Evolutionary conservation across 768 basidiomycete species (phyloP), one percentile per base, ranked within the genome.

Genomic region (Suillus occidentalis): DNA sequence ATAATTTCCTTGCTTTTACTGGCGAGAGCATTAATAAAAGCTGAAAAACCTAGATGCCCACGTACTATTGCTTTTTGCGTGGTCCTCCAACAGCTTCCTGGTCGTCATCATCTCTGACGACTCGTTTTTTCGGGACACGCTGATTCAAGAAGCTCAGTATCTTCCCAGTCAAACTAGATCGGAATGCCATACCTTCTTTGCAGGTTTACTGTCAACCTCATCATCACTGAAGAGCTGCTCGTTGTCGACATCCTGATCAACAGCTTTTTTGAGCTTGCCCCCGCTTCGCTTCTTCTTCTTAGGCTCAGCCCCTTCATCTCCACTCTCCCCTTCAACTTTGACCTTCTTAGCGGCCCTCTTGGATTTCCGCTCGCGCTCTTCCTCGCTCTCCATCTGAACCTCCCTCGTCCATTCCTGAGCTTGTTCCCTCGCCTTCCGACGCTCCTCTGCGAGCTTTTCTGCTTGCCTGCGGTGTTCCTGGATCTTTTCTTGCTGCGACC

Each of bases 281-380:
- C 84, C 78, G 59, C 88, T 82, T 75, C 88, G 91, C 76, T 89
- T 91, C 77, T 88, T 90, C 80, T 89, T 91, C 80, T 90, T 92
- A 2, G 85, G 83, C 72, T 90, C 88, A 0, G 70, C 68, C 20
- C 72, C 82, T 71, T 86, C 87, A 55, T 75, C 76, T 67, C 88
- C 86, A 10, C 85, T 85, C 60, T 84, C 83, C 22, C 74, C 77
- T 60, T 80, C 84, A 4, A 83, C 84, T 60, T 81, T 82, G 70
- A 85, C 82, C 67, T 84, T 83, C 73, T 80, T 86, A 66, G 78
- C 81, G 2, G 80, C 68, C 67, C 88, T 88, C 72, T 85, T 86
- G 6, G 81, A 77, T 67, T 83, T 86, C 59, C 83, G 82, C 73
- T 93, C 92, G 57, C 86, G 85, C 69, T 95, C 94, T 65, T 95